These are phyloP conservation scores for Fusarium nanum DNA, from an alignment of 2,329 filamentous ascomycete genomes.

Conservation along the genomic window DNA sequence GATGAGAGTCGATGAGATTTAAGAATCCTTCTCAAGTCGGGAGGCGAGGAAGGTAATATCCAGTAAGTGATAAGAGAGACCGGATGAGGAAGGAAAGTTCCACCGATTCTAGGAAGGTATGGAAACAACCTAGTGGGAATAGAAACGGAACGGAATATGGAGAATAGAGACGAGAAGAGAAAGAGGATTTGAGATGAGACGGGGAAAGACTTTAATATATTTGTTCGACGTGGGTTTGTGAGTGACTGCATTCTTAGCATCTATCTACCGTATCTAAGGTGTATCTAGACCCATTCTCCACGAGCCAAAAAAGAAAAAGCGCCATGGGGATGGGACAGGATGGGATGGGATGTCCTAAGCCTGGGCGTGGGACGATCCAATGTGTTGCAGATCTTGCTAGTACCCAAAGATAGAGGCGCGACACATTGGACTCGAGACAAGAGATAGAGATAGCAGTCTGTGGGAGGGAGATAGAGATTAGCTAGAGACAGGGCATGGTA, in stretches of 20 bases:
- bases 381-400: slow-evolving; percentile 28
- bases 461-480: slow-evolving; percentile 19
- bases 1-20: slow-evolving; percentile 3
- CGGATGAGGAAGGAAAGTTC: slow-evolving; percentile 27
- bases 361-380: slow-evolving; percentile 28
- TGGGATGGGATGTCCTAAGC: slow-evolving; percentile 24
- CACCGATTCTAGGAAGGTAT: slow-evolving; percentile 19
- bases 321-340: slow-evolving; percentile 11
- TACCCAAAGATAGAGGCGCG: slow-evolving; percentile 31
- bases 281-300: slow-evolving; percentile 20
- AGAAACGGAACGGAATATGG: slow-evolving; percentile 21
- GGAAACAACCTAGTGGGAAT: slow-evolving; percentile 25
- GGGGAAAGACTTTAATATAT: slow-evolving; percentile 37
- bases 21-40: slow-evolving; percentile 12
- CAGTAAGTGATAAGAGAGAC: slow-evolving; percentile 15
- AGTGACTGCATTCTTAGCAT: not conserved
- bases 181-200: slow-evolving; percentile 16
- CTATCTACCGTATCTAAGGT: slow-evolving; percentile 9
- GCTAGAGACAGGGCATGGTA: slow-evolving; percentile 23
- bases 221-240: slow-evolving; percentile 13
- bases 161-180: slow-evolving; percentile 2
- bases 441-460: slow-evolving; percentile 27
- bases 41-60: slow-evolving; percentile 5
- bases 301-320: slow-evolving; percentile 23
- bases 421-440: slow-evolving; percentile 22